phyloP scores from a whole-genome alignment of 2,329 filamentous ascomycete species.

The Curvularia sp. region DNA sequence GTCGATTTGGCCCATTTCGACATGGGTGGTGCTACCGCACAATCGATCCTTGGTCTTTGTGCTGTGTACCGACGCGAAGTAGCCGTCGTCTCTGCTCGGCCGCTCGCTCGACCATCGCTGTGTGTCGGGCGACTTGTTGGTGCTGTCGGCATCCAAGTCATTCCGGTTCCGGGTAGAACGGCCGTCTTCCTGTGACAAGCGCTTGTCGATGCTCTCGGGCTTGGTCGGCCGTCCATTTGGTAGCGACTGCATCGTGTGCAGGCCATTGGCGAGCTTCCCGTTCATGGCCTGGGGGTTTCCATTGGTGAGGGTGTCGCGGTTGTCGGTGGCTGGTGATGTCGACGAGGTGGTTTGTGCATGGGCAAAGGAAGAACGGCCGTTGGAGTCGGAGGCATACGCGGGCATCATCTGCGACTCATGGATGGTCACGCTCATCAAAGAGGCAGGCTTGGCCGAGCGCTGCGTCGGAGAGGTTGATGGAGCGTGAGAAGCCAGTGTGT shows the following conservation, averaged over 20 bases:
- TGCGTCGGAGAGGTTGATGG: conserved; percentile 36
- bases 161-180: conserved; percentile 25
- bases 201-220: conserved; percentile 42
- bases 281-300: conserved; percentile 40
- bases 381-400: conserved; percentile 57
- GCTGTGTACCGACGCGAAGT: conserved; percentile 52
- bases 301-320: conserved; percentile 38
- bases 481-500: conserved; percentile 38
- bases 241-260: conserved; percentile 36
- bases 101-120: conserved; percentile 37
- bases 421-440: conserved; percentile 43
- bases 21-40: conserved; percentile 44
- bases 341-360: conserved; percentile 47
- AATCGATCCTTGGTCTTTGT: conserved; percentile 43
- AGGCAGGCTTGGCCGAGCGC: conserved; percentile 35
- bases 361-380: conserved; percentile 36
- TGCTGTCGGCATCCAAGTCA: conserved; percentile 25
- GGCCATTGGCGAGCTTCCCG: conserved; percentile 44
- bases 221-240: conserved; percentile 48
- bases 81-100: conserved; percentile 54
- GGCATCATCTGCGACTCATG: conserved; percentile 57
- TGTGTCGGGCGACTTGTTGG: conserved; percentile 28
- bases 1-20: conserved; percentile 45
- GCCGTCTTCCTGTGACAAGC: conserved; percentile 48
- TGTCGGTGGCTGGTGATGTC: conserved; percentile 29